Percentiles rank a stretch among this genome's conserved stretches.
Conservation (phyloP, 192 early-diverging fungal species). For the Backusella tuberculispora region DNA sequence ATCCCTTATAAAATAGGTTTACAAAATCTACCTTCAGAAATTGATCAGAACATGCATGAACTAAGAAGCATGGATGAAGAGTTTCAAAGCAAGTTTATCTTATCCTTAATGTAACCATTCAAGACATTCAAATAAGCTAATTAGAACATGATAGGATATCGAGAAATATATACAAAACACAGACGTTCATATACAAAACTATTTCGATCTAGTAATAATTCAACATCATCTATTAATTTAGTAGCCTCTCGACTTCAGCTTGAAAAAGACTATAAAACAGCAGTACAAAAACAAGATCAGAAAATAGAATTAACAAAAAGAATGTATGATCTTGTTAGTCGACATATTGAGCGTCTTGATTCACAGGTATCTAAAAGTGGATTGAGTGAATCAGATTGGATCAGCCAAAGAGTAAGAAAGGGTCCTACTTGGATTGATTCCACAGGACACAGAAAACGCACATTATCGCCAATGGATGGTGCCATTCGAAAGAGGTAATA, state of each 20-base stretch:
- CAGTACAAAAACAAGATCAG: conserved; percentile 56
- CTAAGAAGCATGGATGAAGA: conserved; percentile 53
- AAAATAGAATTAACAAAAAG: conserved; percentile 53
- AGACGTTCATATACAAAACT: conserved; percentile 23
- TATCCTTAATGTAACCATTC: neutral
- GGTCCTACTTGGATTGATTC: neutral
- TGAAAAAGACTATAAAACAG: conserved; percentile 51
- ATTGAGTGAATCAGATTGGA: conserved; percentile 34
- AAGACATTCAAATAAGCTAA: neutral
- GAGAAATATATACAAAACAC: conserved; percentile 30
- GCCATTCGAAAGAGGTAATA: conserved; percentile 24
- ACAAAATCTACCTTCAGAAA: conserved; percentile 56
- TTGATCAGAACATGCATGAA: conserved; percentile 57
- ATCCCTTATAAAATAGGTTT: conserved; percentile 39
- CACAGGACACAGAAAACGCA: conserved; percentile 1
- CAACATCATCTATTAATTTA: neutral
- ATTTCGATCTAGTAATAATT: neutral
- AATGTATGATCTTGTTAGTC: conserved; percentile 54
- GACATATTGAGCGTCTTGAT: conserved; percentile 46
- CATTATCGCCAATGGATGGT: conserved; percentile 20
- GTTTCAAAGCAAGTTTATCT: conserved; percentile 44
- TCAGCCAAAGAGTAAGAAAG: conserved; percentile 23
- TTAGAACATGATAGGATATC: conserved; percentile 15
- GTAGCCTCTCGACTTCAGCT: conserved; percentile 26
- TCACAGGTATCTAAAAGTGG: conserved; percentile 40